A percentile compares a stretch with the other conserved stretches of the same genome.
These are phyloP conservation scores for Oryza punctata DNA, from an alignment of 176 grass and related monocot genomes.

Conservation along the genomic window DNA sequence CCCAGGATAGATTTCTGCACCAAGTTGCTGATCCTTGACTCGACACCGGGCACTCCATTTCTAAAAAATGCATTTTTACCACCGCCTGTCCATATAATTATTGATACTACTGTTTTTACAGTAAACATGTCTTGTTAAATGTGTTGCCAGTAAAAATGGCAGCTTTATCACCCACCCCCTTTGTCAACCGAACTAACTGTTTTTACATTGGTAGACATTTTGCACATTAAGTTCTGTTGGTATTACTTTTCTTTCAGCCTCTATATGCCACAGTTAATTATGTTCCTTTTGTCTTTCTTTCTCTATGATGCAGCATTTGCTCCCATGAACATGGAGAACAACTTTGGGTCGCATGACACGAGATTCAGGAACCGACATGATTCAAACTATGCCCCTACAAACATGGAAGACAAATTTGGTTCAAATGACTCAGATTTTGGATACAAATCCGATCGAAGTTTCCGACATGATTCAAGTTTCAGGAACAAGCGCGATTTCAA, in stretches of 20 bases:
- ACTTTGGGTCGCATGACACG: constrained; percentile 28
- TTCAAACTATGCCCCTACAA: constrained; percentile 25
- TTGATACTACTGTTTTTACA: neutral
- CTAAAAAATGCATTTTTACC: neutral
- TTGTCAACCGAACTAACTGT: too few species aligned
- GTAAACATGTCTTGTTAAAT: neutral
- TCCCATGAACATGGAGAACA: constrained; percentile 50
- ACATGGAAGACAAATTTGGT: neutral
- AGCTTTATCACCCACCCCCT: too few species aligned
- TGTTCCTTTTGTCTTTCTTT: constrained; percentile 12
- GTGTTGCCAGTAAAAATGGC: neutral
- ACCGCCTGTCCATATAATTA: neutral
- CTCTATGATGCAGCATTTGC: constrained; percentile 57
- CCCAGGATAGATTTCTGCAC: neutral
- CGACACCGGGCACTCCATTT: neutral
- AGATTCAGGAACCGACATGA: constrained; percentile 32
- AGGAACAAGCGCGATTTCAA: neutral
- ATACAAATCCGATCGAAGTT: constrained; percentile 5
- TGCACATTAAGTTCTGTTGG: neutral
- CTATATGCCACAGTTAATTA: constrained; percentile 1
- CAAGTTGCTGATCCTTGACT: neutral
- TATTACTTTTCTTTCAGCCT: constrained; percentile 21
- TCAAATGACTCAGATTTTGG: neutral
- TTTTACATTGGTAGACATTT: neutral
- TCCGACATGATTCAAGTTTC: constrained; percentile 18